Conservation (phyloP, 257 asterid species). For the Nicotiana benthamiana region DNA sequence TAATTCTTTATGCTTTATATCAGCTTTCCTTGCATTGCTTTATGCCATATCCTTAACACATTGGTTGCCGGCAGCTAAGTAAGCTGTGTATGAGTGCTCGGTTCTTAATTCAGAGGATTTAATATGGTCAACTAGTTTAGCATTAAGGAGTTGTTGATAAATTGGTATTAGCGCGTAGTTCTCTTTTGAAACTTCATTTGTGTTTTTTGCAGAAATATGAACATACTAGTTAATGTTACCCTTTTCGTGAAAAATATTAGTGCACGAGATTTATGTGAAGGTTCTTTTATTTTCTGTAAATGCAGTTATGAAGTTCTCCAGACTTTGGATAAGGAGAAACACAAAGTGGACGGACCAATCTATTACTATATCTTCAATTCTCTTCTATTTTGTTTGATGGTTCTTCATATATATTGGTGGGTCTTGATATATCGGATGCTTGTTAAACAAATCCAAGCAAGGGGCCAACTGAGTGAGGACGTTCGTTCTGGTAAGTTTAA, state of each 20-base stretch:
- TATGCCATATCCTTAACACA: background rate
- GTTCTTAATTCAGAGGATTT: background rate
- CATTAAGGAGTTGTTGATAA: background rate
- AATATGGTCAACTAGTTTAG: background rate
- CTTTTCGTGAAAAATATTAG: background rate
- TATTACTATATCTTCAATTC: constrained; percentile 77
- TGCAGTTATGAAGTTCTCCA: constrained; percentile 57
- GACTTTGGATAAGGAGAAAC: constrained; percentile 48
- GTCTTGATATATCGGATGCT: constrained; percentile 83
- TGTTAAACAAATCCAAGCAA: constrained; percentile 63
- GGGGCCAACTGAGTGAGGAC: constrained; percentile 85
- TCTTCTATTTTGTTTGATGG: constrained; percentile 77
- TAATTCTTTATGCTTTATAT: background rate
- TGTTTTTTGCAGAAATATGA: background rate
- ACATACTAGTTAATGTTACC: background rate
- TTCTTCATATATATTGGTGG: constrained; percentile 91
- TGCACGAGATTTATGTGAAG: background rate
- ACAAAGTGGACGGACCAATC: constrained; percentile 56
- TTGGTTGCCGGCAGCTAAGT: background rate
- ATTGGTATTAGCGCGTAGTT: background rate
- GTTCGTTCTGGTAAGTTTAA: constrained; percentile 81
- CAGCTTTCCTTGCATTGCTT: background rate
- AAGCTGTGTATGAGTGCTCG: background rate
- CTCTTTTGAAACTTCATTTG: background rate
- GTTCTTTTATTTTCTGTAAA: background rate